Evolutionary conservation across 441 rosid genomes (phyloP), one percentile per base, ranked within the genome.

Genomic region (Capsella rubella): DNA sequence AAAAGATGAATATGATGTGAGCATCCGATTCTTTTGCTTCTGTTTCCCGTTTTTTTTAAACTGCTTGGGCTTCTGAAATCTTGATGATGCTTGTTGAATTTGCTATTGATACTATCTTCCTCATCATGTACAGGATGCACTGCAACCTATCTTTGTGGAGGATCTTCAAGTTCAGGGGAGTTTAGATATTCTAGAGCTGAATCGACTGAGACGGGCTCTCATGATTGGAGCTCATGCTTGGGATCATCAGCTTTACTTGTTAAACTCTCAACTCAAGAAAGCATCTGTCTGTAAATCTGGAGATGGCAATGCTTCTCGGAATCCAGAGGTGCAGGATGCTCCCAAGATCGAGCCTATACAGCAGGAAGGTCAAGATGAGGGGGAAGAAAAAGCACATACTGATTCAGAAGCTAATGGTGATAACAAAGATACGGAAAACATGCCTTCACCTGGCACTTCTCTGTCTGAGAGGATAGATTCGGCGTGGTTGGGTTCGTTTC

Each of bases 401-500:
- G 87, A 86, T 55, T 81, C 70, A 43, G 91, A 84, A 68, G 72
- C 77, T 74, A 71, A 59, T 69, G 55, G n/a, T 66, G 67, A 64
- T 57, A 78, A 73, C 37, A 47, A 71, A 69, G 58, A 61, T 42
- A 57, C 14, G 2, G 79, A 66, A 29, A 71, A 72, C 52, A 28
- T 67, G 45, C 72, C 86, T 15, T 84, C 88, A 40, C 81, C 87
- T 51, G 82, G 76, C 18, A 85, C 98, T 29, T 82, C 82, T 76
- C 79, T 96, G 25, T 93, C 97, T 5, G 97, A 88, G 77, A 85
- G 87, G 79, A 96, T 96, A 77, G 99, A 96, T 83, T 91, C 93
- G 13, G 96, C 96, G 14, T 96, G 99, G 99, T 83, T 88, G 0
- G 98, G 99, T 50, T 90, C 93, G 28, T 88, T 86, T 72, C 90